Base-by-base conservation (phyloP, 2,329 filamentous ascomycete species). In the Mycosphaerella arachidis region DNA sequence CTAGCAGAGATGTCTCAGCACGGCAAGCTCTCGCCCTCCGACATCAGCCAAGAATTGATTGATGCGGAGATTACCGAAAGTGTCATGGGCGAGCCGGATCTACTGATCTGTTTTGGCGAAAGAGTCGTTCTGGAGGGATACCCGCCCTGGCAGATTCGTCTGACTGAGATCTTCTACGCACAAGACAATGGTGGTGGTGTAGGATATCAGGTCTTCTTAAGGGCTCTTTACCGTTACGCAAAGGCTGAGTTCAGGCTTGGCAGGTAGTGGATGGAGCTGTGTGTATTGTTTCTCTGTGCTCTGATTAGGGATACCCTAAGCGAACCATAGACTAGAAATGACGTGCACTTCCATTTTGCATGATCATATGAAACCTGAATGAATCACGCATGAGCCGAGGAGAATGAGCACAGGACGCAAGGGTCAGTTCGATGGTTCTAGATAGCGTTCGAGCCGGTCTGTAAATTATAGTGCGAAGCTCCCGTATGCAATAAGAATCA, bases 1-100 rank as follows among this genome's bases (percentile, higher is more conserved):
- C 81, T 99, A 24, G 86, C 93, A 6, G 91, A 96, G 72, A 97
- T 99, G 94, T 90, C 91, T 6, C 94, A 97, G 75, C 86, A 88
- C 67, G 86, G 86, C 60, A 97, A 96, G 76, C 82, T 99, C 13
- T 84, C 85, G 1, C 84, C 90, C 0, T 81, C 85, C 33, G 92
- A 99, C 72, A 92, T 99, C 70, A 92, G 86, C 58, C 82, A 84
- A 54, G 91, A 97, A 63, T 79, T 99, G 54, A 87, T 99, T 55
- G 92, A 97, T 71, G 89, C 91, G 4, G 94, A 99, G 76, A 82
- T 99, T 54, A 89, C 76, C 48, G 84, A 86, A 59, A 83, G 83
- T 55, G 86, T 96, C 62, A 94, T 95, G 82, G 82, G 84, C 9
- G 93, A 99, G 76, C 94, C 94, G 1, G 92, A 97, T 73, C 80